These are phyloP conservation scores for Populus nigra DNA, from an alignment of 345 rosid species.

Conservation along the genomic window DNA sequence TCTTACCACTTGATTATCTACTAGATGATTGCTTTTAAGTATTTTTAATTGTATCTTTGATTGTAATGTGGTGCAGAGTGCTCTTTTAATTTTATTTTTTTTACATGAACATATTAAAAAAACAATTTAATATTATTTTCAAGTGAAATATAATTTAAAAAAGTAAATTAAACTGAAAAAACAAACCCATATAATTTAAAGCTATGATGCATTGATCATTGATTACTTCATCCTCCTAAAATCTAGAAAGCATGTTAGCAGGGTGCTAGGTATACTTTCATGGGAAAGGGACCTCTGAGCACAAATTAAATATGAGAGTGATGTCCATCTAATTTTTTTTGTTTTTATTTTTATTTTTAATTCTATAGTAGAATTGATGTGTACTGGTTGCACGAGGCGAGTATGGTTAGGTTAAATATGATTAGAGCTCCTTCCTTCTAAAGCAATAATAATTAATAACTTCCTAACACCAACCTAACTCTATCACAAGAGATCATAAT, in stretches of 20 bases:
- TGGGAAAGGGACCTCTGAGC: not conserved
- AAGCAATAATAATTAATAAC: not conserved
- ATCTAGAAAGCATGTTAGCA: not conserved
- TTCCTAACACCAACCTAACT: not conserved
- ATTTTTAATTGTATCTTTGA: too few species aligned
- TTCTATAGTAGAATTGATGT: not conserved
- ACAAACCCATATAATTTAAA: too few species aligned
- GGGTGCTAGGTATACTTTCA: not conserved
- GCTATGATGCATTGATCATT: too few species aligned
- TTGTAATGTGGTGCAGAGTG: rapidly evolving
- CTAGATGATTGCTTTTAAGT: too few species aligned
- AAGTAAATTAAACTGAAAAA: too few species aligned
- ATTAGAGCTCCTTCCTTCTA: not conserved
- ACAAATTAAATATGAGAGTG: not conserved
- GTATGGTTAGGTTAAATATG: not conserved
- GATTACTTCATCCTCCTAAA: not conserved
- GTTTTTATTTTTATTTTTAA: not conserved
- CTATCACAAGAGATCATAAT: too few species aligned
- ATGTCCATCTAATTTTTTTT: not conserved
- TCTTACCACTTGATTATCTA: too few species aligned
- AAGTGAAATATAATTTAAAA: too few species aligned
- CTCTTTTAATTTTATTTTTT: too few species aligned
- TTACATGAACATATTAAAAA: too few species aligned
- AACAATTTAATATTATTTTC: too few species aligned
- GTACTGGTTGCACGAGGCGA: not conserved